Percentiles rank a stretch among this genome's conserved stretches.
Evolutionary conservation across 2,329 filamentous ascomycete genomes (phyloP).

Genomic region (Lojkania enalia): DNA sequence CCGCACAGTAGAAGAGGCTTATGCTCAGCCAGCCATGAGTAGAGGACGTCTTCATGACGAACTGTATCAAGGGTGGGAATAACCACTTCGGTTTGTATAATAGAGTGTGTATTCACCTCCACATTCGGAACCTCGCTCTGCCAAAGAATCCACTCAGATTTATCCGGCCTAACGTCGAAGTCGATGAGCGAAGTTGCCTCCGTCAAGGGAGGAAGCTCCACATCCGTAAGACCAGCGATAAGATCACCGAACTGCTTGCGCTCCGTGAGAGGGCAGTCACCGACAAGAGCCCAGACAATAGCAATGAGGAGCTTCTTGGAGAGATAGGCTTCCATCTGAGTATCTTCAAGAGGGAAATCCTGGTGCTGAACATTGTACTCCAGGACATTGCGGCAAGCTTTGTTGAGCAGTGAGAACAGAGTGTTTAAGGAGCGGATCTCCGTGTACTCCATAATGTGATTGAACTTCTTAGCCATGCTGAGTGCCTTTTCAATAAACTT

Average conservation of each 20-base stretch:
- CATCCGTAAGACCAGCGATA: slow-evolving; percentile 77
- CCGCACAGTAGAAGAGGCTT: slow-evolving; percentile 96
- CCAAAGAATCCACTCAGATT: slow-evolving; percentile 89
- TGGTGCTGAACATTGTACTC: slow-evolving; percentile 95
- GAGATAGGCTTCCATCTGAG: slow-evolving; percentile 86
- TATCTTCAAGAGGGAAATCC: slow-evolving; percentile 88
- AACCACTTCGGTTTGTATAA: slow-evolving; percentile 97
- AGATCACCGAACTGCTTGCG: slow-evolving; percentile 89
- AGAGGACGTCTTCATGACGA: slow-evolving; percentile 97
- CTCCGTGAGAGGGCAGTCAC: slow-evolving; percentile 86
- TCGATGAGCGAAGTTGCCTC: slow-evolving; percentile 88
- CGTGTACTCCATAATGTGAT: slow-evolving; percentile 99
- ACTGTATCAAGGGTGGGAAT: slow-evolving; percentile 98
- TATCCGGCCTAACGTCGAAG: slow-evolving; percentile 86
- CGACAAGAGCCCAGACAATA: slow-evolving; percentile 92
- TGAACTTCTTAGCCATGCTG: slow-evolving; percentile 73
- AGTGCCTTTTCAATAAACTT: slow-evolving; percentile 80
- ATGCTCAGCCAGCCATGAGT: slow-evolving; percentile 98
- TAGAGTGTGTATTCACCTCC: slow-evolving; percentile 97
- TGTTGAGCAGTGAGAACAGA: slow-evolving; percentile 93
- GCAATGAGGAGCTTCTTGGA: slow-evolving; percentile 93
- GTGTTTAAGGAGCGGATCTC: slow-evolving; percentile 87
- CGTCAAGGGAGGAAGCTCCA: slow-evolving; percentile 80
- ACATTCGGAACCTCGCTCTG: slow-evolving; percentile 91
- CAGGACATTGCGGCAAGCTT: slow-evolving; percentile 85